Evolutionary conservation across 331 rosid species (phyloP).

Genomic region (Stylosanthes scabra): DNA sequence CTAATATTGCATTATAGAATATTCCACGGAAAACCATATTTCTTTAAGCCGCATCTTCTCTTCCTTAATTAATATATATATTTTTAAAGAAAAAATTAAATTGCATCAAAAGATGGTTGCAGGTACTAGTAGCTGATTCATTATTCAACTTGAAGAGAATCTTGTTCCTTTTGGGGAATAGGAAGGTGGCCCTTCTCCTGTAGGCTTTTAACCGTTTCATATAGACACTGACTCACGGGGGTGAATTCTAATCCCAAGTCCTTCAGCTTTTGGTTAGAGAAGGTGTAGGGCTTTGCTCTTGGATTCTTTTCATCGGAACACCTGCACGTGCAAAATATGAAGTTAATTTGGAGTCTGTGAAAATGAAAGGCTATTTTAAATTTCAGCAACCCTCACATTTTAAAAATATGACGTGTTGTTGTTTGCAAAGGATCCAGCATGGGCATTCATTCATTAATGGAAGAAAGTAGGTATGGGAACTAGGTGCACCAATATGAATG

Average conservation of each 20-base stretch:
- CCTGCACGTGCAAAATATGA: conserved; percentile 43
- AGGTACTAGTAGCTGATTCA: conserved; percentile 15
- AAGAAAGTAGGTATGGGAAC: conserved; percentile 16
- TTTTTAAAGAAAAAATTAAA: conserved; percentile 22
- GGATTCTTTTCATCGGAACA: conserved; percentile 83
- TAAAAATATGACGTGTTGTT: not conserved
- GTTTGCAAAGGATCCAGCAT: not conserved
- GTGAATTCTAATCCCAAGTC: conserved; percentile 88
- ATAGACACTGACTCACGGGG: conserved; percentile 63
- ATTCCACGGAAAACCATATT: conserved; percentile 14
- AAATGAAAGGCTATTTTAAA: not conserved
- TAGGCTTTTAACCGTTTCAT: conserved; percentile 81
- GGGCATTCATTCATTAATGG: conserved; percentile 17
- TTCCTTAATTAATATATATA: conserved; percentile 1
- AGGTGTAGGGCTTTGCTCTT: conserved; percentile 67
- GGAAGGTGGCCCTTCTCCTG: conserved; percentile 87
- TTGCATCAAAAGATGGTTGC: conserved; percentile 32
- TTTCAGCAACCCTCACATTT: not conserved
- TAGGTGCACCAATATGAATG: not conserved
- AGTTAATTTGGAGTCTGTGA: not conserved
- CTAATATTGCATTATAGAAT: not conserved
- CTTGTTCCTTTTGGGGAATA: conserved; percentile 49
- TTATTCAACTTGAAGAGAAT: conserved; percentile 44
- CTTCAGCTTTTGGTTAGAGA: conserved; percentile 75
- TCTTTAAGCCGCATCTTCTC: conserved; percentile 12